Evolutionary conservation across 768 basidiomycete genomes (phyloP).

Genomic region (Tricholoma saponaceum): DNA sequence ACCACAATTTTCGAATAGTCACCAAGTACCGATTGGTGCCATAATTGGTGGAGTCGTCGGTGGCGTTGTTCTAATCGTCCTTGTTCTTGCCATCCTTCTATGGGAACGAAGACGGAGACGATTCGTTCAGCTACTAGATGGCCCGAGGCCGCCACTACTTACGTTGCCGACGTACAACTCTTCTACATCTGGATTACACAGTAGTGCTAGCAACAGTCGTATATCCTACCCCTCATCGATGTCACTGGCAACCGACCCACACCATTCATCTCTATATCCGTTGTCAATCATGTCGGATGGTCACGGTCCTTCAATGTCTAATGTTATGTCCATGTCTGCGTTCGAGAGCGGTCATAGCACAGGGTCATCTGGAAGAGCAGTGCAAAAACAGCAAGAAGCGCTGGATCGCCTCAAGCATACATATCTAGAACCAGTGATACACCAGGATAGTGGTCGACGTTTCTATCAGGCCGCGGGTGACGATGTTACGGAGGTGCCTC

Average conservation of each 20-base stretch:
- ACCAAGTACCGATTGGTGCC: constrained; percentile 6
- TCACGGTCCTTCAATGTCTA: not conserved
- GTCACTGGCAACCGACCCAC: not conserved
- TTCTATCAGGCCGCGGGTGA: not conserved
- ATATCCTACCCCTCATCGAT: not conserved
- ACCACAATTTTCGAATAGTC: not conserved
- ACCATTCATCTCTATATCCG: not conserved
- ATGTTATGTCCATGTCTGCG: not conserved
- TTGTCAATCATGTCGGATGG: not conserved
- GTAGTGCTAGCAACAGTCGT: not conserved
- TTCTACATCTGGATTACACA: not conserved
- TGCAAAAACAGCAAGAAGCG: not conserved
- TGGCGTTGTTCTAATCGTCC: constrained; percentile 1
- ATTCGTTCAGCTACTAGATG: not conserved
- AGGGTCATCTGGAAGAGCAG: not conserved
- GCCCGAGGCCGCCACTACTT: not conserved
- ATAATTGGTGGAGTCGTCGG: constrained; percentile 16
- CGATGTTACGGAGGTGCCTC: not conserved
- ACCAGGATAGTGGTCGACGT: not conserved
- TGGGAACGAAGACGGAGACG: not conserved
- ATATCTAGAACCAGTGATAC: not conserved
- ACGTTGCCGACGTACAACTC: not conserved
- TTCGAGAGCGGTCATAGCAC: not conserved
- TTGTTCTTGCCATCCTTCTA: not conserved
- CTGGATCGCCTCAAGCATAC: not conserved